Conservation (phyloP, 768 basidiomycete species). For the Pulveroboletus ravenelii region DNA sequence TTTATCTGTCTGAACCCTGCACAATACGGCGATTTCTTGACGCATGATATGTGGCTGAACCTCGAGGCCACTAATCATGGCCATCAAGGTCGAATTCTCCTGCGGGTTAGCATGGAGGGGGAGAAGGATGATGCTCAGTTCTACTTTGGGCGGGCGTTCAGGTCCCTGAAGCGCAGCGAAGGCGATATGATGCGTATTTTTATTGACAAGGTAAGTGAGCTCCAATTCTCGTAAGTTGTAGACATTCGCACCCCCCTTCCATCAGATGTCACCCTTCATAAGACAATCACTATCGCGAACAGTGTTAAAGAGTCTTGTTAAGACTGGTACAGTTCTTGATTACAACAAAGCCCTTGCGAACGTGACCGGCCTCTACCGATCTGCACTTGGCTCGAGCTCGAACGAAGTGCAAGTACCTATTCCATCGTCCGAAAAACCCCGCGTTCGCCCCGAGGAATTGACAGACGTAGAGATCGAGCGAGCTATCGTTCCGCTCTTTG, state of each 20-base stretch:
- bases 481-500: constrained; percentile 87
- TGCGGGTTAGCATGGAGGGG: constrained; percentile 96
- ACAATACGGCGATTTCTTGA: constrained; percentile 81
- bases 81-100: constrained; percentile 68
- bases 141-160: constrained; percentile 94
- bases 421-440: constrained; percentile 68
- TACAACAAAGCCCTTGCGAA: constrained; percentile 88
- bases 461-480: constrained; percentile 93
- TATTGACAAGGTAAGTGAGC: constrained; percentile 78
- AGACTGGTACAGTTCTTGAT: constrained; percentile 57
- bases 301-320: constrained; percentile 75
- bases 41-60: constrained; percentile 90
- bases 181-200: constrained; percentile 94
- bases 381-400: constrained; percentile 62
- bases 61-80: constrained; percentile 55
- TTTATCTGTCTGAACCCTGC: constrained; percentile 90
- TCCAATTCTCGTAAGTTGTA: not conserved
- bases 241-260: not conserved
- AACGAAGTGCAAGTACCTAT: constrained; percentile 76
- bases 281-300: constrained; percentile 76
- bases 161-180: constrained; percentile 88
- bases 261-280: constrained; percentile 90
- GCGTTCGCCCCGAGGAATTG: constrained; percentile 72
- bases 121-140: constrained; percentile 98
- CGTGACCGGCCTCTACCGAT: constrained; percentile 75